Percentiles rank a stretch among this genome's conserved stretches.
phyloP scores from a whole-genome alignment of 176 grass and related monocot species.

The Oryza longistaminata region DNA sequence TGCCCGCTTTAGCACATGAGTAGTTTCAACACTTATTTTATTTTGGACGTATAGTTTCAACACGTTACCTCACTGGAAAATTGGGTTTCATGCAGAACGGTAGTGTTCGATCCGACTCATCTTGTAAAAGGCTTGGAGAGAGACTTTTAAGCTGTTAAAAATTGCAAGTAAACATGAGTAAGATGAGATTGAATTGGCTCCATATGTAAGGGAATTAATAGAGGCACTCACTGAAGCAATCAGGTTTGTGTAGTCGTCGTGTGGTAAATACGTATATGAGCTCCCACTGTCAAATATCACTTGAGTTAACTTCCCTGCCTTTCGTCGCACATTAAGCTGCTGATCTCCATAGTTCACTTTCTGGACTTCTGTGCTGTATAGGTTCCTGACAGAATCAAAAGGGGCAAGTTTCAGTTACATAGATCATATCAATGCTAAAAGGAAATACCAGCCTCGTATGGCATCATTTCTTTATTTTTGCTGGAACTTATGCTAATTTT shows the following conservation, averaged over 20 bases:
- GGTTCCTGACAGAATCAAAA: slow-evolving; percentile 48
- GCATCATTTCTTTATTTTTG: background rate
- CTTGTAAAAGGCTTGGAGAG: slow-evolving; percentile 52
- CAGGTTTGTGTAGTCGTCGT: slow-evolving; percentile 53
- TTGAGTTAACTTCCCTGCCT: slow-evolving; percentile 52
- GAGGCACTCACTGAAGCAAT: slow-evolving; percentile 58
- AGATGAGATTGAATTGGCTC: background rate
- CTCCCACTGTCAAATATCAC: slow-evolving; percentile 82
- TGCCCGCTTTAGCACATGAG: background rate
- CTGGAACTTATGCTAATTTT: background rate
- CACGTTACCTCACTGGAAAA: slow-evolving; percentile 76
- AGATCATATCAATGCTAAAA: background rate
- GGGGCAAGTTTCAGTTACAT: background rate
- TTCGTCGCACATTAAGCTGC: slow-evolving; percentile 41
- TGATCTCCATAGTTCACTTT: slow-evolving; percentile 58
- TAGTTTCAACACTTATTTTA: no score
- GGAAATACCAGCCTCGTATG: background rate
- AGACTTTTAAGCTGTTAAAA: slow-evolving; percentile 57
- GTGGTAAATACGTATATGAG: slow-evolving; percentile 78
- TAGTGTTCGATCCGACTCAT: slow-evolving; percentile 75
- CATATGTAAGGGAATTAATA: background rate
- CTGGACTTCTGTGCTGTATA: slow-evolving; percentile 52
- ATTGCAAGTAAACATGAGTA: slow-evolving; percentile 19
- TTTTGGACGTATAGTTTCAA: background rate
- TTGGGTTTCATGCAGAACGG: slow-evolving; percentile 78